These are phyloP conservation scores for Xylaria multiplex DNA, from an alignment of 2,329 filamentous ascomycete species.

Conservation along the genomic window DNA sequence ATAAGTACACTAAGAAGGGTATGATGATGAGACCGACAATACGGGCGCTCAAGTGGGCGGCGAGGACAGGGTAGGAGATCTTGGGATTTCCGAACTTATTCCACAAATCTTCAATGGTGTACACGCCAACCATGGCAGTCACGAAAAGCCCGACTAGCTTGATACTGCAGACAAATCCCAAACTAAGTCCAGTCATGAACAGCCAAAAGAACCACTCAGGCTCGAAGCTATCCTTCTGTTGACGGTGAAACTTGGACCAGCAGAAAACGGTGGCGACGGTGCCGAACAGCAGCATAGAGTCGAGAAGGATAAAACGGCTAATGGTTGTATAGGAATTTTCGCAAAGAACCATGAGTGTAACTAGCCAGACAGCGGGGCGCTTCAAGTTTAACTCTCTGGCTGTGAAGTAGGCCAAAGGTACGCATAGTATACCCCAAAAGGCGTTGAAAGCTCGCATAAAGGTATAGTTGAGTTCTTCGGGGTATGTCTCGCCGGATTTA, in stretches of 20 bases:
- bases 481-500: constrained; percentile 97
- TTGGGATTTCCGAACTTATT: constrained; percentile 94
- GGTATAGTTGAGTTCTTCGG: constrained; percentile 92
- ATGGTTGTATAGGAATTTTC: constrained; percentile 99
- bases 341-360: constrained; percentile 96
- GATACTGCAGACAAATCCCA: constrained; percentile 97
- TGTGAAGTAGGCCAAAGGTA: constrained; percentile 95
- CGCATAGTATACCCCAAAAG: constrained; percentile 89
- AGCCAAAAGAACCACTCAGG: constrained; percentile 95
- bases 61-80: constrained; percentile 76
- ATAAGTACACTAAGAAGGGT: constrained; percentile 90
- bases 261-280: constrained; percentile 98
- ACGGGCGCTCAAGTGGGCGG: constrained; percentile 80
- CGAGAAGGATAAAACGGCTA: constrained; percentile 95
- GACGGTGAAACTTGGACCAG: constrained; percentile 95
- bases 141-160: constrained; percentile 98
- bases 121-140: constrained; percentile 92
- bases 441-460: constrained; percentile 99
- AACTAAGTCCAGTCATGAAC: constrained; percentile 90
- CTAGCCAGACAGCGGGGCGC: constrained; percentile 89
- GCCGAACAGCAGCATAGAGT: constrained; percentile 98
- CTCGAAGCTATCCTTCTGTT: constrained; percentile 86
- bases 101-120: constrained; percentile 97
- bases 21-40: constrained; percentile 89
- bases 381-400: constrained; percentile 89